Conservation (phyloP, 441 rosid genomes). For the Adansonia grandidieri region DNA sequence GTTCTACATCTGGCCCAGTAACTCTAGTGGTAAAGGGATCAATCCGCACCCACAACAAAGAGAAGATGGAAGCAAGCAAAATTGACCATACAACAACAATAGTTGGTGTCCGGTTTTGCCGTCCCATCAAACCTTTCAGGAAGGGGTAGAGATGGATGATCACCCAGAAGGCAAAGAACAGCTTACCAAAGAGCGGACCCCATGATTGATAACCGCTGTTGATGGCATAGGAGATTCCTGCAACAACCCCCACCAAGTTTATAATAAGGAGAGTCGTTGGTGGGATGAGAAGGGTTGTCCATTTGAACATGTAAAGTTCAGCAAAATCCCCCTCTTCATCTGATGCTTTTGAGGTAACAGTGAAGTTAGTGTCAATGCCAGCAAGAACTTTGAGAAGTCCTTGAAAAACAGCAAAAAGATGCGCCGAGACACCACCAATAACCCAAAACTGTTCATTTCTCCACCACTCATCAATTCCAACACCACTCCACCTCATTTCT, state of each 20-base stretch:
- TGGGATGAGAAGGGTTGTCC: constrained; percentile 97
- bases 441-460: constrained; percentile 99
- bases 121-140: constrained; percentile 96
- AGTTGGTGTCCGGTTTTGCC: constrained; percentile 96
- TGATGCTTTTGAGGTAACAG: constrained; percentile 92
- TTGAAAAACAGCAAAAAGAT: constrained; percentile 92
- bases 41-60: constrained; percentile 85
- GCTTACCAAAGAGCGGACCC: constrained; percentile 94
- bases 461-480: constrained; percentile 99
- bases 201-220: constrained; percentile 94
- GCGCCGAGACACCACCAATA: constrained; percentile 96
- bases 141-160: constrained; percentile 92
- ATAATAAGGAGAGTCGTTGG: constrained; percentile 89
- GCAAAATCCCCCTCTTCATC: constrained; percentile 91
- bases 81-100: constrained; percentile 92
- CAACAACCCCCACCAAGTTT: constrained; percentile 94
- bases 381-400: constrained; percentile 94
- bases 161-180: constrained; percentile 98
- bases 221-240: constrained; percentile 89
- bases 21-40: constrained; percentile 88
- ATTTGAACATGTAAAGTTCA: constrained; percentile 90
- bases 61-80: constrained; percentile 90
- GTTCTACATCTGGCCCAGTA: constrained; percentile 72
- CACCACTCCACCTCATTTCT: constrained; percentile 99
- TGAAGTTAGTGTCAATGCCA: constrained; percentile 95